phyloP scores from a whole-genome alignment of 805 yeast genomes.

The Peterozyma toletana region DNA sequence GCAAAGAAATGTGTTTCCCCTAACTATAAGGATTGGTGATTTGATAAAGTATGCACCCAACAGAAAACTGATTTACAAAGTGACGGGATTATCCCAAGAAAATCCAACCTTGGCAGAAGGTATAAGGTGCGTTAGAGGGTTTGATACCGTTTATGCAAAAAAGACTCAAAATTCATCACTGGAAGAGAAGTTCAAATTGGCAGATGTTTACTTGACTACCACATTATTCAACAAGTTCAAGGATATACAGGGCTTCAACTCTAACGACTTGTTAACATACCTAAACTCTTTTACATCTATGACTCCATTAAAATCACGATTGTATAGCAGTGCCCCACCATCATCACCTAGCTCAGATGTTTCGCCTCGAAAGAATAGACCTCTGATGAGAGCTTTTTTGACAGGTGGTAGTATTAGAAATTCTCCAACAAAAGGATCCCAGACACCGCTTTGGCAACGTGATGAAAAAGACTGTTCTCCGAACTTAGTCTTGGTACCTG shows the following conservation, averaged over 20 bases:
- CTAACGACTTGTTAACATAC: neutral
- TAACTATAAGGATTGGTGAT: constrained; percentile 57
- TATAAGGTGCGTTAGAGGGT: constrained; percentile 56
- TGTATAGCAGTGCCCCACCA: neutral
- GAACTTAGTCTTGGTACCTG: neutral
- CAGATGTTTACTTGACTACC: constrained; percentile 1
- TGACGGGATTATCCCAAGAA: constrained; percentile 37
- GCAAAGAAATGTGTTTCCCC: constrained; percentile 27
- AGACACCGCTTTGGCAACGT: too few species aligned
- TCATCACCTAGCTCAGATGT: neutral
- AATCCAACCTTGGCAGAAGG: constrained; percentile 10
- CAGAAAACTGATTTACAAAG: constrained; percentile 24
- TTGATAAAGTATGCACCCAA: constrained; percentile 26
- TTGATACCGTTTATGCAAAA: constrained; percentile 36
- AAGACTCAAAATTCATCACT: constrained; percentile 6
- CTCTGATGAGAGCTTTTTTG: constrained; percentile 1
- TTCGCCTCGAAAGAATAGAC: neutral
- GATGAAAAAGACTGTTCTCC: neutral
- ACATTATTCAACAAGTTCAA: constrained; percentile 2
- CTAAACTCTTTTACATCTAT: neutral
- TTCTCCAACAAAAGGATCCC: neutral
- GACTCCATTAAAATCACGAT: neutral
- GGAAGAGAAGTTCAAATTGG: constrained; percentile 2
- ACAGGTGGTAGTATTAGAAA: neutral
- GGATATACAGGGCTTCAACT: constrained; percentile 1